Base-by-base conservation (phyloP, 1,284 basidiomycete species). In the Naganishia cerealis region DNA sequence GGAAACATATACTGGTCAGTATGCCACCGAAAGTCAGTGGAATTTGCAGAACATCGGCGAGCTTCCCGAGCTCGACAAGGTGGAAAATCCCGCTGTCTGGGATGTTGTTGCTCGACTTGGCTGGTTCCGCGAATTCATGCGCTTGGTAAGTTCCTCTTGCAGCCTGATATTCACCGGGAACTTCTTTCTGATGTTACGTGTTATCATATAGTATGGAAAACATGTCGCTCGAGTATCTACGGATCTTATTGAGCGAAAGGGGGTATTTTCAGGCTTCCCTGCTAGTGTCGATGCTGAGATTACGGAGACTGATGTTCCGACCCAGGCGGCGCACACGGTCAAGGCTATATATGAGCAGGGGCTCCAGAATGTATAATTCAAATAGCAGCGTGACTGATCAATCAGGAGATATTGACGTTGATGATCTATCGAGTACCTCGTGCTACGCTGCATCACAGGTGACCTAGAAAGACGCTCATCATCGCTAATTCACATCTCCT, bases 91-190 rank as follows among this genome's bases (percentile, higher is more conserved):
- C 4, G 33, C 43, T 18, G 62, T 68, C 1, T 80, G 78, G 78
- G 70, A 73, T 26, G 73, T 75, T 15, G 67, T 78, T 63, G 76
- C 76, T 5, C 73, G 73, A 26, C 75, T 69, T 54, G 79, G 78
- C 0, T 81, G 78, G 78, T 80, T 73, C 68, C 74, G 75, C 58
- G 76, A 81, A 70, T 80, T 78, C 72, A 73, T 79, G 54, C 70
- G 80, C 63, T 65, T 73, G 24, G 76, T 77, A 57, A 72, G 76
- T 75, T 21, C 18, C 10, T 16, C 29, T 40, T 13, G 5, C 16
- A 50, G 24, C 0, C 3, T 12, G 7, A 9, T 50, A 24, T 24
- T 24, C 24, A 9, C 46, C n/a, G 46, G n/a, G 8, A 50, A 50
- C 21, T 8, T 1, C 42, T 40, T 21, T 18, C 36, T 57, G 38